Conservation (phyloP, 2,329 filamentous ascomycete species). For the Exutisphaerella laricina region DNA sequence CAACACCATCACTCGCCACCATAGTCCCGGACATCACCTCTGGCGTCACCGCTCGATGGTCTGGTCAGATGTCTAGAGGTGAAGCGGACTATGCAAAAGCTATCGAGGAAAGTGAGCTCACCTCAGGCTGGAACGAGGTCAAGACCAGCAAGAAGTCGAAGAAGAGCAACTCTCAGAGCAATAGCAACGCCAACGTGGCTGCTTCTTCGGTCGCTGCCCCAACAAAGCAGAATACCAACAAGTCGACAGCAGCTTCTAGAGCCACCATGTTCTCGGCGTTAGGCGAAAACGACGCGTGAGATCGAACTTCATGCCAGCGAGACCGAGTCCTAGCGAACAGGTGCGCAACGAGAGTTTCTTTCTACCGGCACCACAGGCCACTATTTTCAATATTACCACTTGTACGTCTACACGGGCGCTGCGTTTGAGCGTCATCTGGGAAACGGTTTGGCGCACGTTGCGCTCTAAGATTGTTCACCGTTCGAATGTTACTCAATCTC, state of each 20-base stretch:
- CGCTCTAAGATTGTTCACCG: too few species aligned
- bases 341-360: not conserved
- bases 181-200: slow-evolving; percentile 17
- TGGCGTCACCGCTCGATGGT: slow-evolving; percentile 27
- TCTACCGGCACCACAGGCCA: slow-evolving; percentile 4
- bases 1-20: slow-evolving; percentile 16
- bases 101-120: slow-evolving; percentile 43
- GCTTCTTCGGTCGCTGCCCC: slow-evolving; percentile 8
- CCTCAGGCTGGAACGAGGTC: slow-evolving; percentile 58
- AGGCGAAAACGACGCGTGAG: not conserved
- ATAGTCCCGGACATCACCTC: not conserved
- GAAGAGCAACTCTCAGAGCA: slow-evolving; percentile 36
- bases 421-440: too few species aligned
- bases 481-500: too few species aligned
- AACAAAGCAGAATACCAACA: slow-evolving; percentile 12
- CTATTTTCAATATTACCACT: not conserved
- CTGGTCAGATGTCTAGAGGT: slow-evolving; percentile 50
- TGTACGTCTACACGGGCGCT: too few species aligned
- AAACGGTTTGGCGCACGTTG: too few species aligned
- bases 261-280: slow-evolving; percentile 1
- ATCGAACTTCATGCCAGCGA: too few species aligned
- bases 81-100: slow-evolving; percentile 55
- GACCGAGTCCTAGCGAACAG: too few species aligned
- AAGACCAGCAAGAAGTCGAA: slow-evolving; percentile 51
- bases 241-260: slow-evolving; percentile 5